Evolutionary conservation across 176 grass and related monocot genomes (phyloP), one percentile per base, ranked within the genome.

Genomic region (Zea mays): DNA sequence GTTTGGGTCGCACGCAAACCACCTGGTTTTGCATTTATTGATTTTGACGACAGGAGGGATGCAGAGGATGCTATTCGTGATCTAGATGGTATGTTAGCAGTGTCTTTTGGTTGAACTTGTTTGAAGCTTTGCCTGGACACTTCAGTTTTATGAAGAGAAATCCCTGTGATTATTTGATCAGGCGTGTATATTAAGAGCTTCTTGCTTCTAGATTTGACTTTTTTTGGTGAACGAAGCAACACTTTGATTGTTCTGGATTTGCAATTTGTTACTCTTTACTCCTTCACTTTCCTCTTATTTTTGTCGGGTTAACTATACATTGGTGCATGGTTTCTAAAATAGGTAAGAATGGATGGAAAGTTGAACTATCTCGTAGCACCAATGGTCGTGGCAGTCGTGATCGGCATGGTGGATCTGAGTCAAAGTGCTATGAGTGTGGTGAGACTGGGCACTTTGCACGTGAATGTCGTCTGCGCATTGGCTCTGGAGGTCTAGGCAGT

Each of bases 291-390:
- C 15, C 33, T 52, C 12, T 14, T 65, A 45, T 4, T 45, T 0
- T 39, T 56, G 17, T 6, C 33, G 7, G 6, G 16, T 44, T 74
- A 21, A 67, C 51, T 57, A 16, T 74, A n/a, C 33, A 44, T 49
- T 46, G 36, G 69, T 27, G 5, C 10, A 45, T 77, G 0, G 8
- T 33, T 86, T 73, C 41, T 78, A 34, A 80, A 73, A 86, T 67
- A 97, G 95, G 95, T 65, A 97, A 92, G 69, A 92, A 94, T 64
- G 96, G 96, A 55, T 98, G 96, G 96, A 94, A 85, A 88, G 92
- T 98, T 66, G 89, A 98, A 42, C 47, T 98, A 17, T 98, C 96
- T 63, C 91, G 73, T 48, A 98, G 81, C 55, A 49, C 85, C 16
- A 90, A 85, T 59, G 85, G 82, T 1, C 81, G 90, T 63, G 76